phyloP scores from a whole-genome alignment of 306 rosid species.

The Cucurbita maxima region DNA sequence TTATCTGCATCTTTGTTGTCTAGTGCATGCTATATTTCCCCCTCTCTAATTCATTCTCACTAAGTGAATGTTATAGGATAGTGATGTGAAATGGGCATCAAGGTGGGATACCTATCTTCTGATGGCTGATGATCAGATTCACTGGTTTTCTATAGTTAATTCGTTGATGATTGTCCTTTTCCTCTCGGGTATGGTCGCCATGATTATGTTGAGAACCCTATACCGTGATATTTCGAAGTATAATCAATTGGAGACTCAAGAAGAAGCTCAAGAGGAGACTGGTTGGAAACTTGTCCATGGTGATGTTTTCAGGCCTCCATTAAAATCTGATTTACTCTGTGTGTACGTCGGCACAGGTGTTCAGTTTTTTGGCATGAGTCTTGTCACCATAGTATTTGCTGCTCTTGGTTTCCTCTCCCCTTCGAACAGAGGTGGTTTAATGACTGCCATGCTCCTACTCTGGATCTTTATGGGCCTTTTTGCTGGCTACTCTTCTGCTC shows the following conservation, averaged over 20 bases:
- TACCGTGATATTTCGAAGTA: conserved; percentile 92
- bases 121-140: conserved; percentile 94
- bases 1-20: background rate
- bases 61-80: conserved; percentile 37
- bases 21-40: background rate
- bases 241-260: conserved; percentile 79
- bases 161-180: conserved; percentile 85
- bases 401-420: conserved; percentile 84
- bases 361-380: conserved; percentile 82
- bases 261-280: conserved; percentile 89
- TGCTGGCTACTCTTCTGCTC: conserved; percentile 57
- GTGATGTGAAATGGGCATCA: conserved; percentile 93
- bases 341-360: conserved; percentile 87
- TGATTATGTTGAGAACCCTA: conserved; percentile 94
- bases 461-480: conserved; percentile 84
- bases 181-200: conserved; percentile 89
- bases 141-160: conserved; percentile 87
- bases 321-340: conserved; percentile 59
- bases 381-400: conserved; percentile 78
- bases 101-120: conserved; percentile 95
- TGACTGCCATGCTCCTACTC: conserved; percentile 83
- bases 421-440: conserved; percentile 79
- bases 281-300: conserved; percentile 90
- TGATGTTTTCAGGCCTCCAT: conserved; percentile 74
- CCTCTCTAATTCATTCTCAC: background rate